Evolutionary conservation across 2,329 filamentous ascomycete genomes (phyloP), one percentile per base, ranked within the genome.

Genomic region (Thielaviopsis populi): DNA sequence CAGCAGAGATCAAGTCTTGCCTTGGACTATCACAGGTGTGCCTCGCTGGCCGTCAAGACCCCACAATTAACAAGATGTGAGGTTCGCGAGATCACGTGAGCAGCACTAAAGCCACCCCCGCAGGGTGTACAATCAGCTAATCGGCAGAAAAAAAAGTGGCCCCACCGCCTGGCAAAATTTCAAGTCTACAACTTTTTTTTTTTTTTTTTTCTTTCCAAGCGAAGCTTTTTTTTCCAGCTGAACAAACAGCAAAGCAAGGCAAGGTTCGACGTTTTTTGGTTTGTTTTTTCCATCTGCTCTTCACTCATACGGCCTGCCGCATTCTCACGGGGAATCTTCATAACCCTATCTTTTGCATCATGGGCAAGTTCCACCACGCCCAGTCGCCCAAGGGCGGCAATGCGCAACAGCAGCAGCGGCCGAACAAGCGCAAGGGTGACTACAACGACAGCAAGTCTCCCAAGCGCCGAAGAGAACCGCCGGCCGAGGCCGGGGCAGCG

Each of bases 301-400:
- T 13, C 54, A 22, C 13, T 13, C 48, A 53, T 19, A 53, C 10
- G 48, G 17, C 48, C 27, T 13, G 22, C 15, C 50, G 17, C 13
- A 27, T 15, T n/a, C 41, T 7, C 17, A 40, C 30, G n/a, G 4
- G 37, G 17, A 19, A 24, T 22, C 22, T 15, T 1, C 3, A 13
- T 22, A 27, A 6, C 22, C 46, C 22, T 24, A 7, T 50, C 30
- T 42, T 40, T 33, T 37, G 15, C 13, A 62, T 48, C 43, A 66
- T 66, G 65, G 62, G 62, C 65, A 66, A 66, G 62, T 62, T 63
- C 59, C 61, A 66, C 42, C 42, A 37, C 22, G 61, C 64, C 61
- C 64, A 63, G 27, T 63, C 62, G 60, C 67, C 69, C 24, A 68
- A 70, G 27, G 68, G 50, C 13, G 68, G 71, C 68, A 53, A 59